Percentiles rank a stretch among this genome's conserved stretches.
Evolutionary conservation across 495 filamentous ascomycete genomes (phyloP).

Genomic region (Pyrenula aspistea): DNA sequence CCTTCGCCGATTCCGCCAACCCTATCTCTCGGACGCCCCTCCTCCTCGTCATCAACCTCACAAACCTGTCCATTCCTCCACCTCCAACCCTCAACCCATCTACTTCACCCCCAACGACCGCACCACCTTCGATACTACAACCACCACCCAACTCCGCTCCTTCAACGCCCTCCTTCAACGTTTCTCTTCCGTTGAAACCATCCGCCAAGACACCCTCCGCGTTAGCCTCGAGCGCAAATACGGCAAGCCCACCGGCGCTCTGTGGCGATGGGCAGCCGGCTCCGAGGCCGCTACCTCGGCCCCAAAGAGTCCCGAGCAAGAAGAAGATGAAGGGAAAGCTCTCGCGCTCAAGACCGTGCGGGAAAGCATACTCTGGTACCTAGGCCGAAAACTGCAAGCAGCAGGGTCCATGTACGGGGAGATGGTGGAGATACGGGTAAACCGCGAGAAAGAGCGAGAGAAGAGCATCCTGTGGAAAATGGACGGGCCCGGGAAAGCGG

Average conservation of each 20-base stretch:
- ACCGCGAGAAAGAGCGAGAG: conserved; percentile 76
- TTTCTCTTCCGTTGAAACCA: conserved; percentile 68
- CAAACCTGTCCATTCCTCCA: conserved; percentile 12
- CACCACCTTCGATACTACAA: conserved; percentile 72
- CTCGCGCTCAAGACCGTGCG: conserved; percentile 48
- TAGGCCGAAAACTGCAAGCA: conserved; percentile 61
- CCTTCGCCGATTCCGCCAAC: conserved; percentile 69
- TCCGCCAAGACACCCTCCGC: conserved; percentile 61
- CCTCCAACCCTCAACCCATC: conserved; percentile 17
- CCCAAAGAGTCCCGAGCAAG: conserved; percentile 47
- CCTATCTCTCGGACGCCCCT: conserved; percentile 72
- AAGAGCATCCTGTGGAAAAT: conserved; percentile 71
- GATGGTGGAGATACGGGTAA: conserved; percentile 85
- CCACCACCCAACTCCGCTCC: conserved; percentile 71
- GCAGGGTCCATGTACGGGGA: conserved; percentile 63
- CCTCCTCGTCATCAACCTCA: conserved; percentile 20
- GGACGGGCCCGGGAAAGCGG: conserved; percentile 5
- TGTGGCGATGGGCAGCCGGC: conserved; percentile 62
- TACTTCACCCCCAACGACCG: conserved; percentile 55
- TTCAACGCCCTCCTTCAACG: conserved; percentile 64
- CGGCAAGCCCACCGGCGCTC: conserved; percentile 20
- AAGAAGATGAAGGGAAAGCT: conserved; percentile 53
- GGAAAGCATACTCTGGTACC: conserved; percentile 72
- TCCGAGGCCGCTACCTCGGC: conserved; percentile 16
- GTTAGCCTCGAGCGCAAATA: conserved; percentile 59